Evolutionary conservation across 148 eudicot species (phyloP), one percentile per base, ranked within the genome.

Genomic region (Talinum fruticosum): DNA sequence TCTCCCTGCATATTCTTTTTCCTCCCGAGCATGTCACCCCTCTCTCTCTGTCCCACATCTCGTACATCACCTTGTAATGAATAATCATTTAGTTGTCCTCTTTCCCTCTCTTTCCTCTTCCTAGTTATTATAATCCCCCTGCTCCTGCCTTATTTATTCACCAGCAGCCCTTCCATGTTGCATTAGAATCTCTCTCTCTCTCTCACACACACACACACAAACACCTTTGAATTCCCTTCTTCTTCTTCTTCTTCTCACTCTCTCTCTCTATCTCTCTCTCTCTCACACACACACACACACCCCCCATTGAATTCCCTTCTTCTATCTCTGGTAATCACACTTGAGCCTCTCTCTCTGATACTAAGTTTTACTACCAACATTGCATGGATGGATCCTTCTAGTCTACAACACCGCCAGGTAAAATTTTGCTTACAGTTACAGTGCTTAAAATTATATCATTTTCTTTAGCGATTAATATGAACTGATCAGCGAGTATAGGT

Each of bases 311-410:
- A 28, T 57, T n/a, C n/a, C n/a, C n/a, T n/a, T 57, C 23, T 16
- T 49, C 54, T 49, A 49, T 49, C 54, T 49, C 54, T 49, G 16
- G 54, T 59, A n/a, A n/a, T 62, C 66, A 57, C 66, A 57, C 66
- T 62, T 62, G 33, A 62, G 28, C 0, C 16, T 28, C 15, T 62
- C 32, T 62, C 10, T n/a, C 0, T 10, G 10, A 62, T 62, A 28
- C 32, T 28, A 28, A 26, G 32, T 26, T 2, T 62, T 10, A 62
- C 28, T 28, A n/a, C 14, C 23, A 26, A 28, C 2, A 12, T 62
- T 62, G 66, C 66, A 10, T 26, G 66, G 3, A 62, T 62, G 66
- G 66, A 62, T 62, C 33, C 32, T 62, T 62, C 66, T 28, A 62
- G 14, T 10, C 30, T 62, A 10, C 66, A 26, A 28, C 66, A 12